Conservation (phyloP, 1,284 basidiomycete species). For the Sparassis latifolia region DNA sequence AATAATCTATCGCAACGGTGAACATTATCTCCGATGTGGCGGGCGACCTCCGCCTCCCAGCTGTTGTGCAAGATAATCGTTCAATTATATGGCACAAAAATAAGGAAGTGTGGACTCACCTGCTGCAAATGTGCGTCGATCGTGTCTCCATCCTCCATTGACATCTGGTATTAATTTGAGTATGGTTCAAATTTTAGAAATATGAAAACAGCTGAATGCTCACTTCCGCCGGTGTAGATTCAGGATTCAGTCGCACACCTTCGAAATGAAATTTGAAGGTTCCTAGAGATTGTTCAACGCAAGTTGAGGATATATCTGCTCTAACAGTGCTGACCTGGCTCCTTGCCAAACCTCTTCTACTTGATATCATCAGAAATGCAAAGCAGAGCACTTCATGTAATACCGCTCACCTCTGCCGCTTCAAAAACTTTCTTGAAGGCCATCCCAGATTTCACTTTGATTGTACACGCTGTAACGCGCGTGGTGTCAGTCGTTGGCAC, state of each 20-base stretch:
- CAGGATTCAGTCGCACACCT: constrained; percentile 39
- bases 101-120: constrained; percentile 20
- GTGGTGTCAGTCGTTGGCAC: not conserved
- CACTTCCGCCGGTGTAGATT: constrained; percentile 48
- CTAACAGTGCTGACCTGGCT: constrained; percentile 36
- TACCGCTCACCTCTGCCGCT: constrained; percentile 47
- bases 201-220: constrained; percentile 5
- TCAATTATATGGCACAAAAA: too few relatives aligned
- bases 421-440: constrained; percentile 61
- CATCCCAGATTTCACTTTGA: constrained; percentile 59
- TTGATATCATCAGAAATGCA: not conserved
- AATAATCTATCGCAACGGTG: too few relatives aligned
- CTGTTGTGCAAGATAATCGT: too few relatives aligned
- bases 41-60: too few relatives aligned
- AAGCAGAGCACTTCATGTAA: not conserved
- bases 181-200: too few relatives aligned
- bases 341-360: constrained; percentile 55
- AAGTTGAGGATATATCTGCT: not conserved
- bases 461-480: constrained; percentile 28
- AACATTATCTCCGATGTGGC: too few relatives aligned
- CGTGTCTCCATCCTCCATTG: constrained; percentile 51
- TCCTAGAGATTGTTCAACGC: constrained; percentile 24
- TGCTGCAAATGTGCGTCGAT: constrained; percentile 52
- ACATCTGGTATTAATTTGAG: constrained; percentile 26
- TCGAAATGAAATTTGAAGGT: constrained; percentile 55